Base-by-base conservation (phyloP, 371 early-diverging fungal genomes). In the Choanephora cucurbitarum region DNA sequence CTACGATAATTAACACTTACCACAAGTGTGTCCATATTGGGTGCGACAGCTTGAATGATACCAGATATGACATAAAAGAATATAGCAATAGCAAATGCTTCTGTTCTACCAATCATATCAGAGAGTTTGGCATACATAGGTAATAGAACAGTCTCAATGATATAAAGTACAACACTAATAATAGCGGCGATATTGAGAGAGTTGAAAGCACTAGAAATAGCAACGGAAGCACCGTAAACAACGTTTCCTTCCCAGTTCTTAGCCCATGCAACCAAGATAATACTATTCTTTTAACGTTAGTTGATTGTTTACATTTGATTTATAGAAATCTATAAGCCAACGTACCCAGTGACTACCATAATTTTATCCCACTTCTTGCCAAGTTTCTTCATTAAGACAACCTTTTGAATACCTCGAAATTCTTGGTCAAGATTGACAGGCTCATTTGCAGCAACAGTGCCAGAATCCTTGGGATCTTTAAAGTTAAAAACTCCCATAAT, bases 81-180 rank as follows among this genome's bases (percentile, higher is more conserved):
- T 5, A 68, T 32, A 5, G 55, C 46, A 32, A 68, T 33, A 5
- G 64, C 46, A 24, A 64, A 68, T 10, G 47, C 52, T 43, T 64
- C 55, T 34, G 64, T 61, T 64, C 69, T 60, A 39, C 69, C 64
- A 23, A 55, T 44, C 40, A 68, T 55, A 44, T 68, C 65, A 8
- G 69, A 60, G 8, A 68, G 57, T 24, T 68, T 68, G 31, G 69
- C 64, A 39, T 64, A 64, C n/a, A 64, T 60, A n/a, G 64, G 69
- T 21, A 60, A 47, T 47, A 68, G 61, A 17, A 58, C 57, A 11
- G 61, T 58, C 55, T 68, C 64, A 3, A 68, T 49, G n/a, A 68
- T 68, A 41, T 64, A 64, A 5, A 61, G 19, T 10, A 68, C 51
- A 10, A 61, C 64, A 31, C 31, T 54, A 23, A 63, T 48, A n/a